These are phyloP conservation scores for Boletus rubroflammeus DNA, from an alignment of 768 basidiomycete genomes.

Conservation along the genomic window DNA sequence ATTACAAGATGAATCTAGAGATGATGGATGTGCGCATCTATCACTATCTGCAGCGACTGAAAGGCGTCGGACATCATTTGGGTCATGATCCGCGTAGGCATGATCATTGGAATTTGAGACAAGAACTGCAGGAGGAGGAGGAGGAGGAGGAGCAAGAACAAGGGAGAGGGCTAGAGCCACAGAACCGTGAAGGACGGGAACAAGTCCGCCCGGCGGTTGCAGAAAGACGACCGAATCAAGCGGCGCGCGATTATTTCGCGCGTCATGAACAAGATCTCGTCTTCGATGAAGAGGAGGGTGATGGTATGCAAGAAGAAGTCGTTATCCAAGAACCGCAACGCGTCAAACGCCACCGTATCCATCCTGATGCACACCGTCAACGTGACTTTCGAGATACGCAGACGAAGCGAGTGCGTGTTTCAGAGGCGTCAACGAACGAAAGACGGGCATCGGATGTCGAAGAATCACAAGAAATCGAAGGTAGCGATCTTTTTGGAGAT, in stretches of 20 bases:
- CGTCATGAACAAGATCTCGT: slow-evolving; percentile 1
- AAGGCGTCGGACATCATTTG: slow-evolving; percentile 13
- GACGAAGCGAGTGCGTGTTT: slow-evolving; percentile 16
- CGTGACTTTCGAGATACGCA: background rate
- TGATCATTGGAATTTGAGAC: background rate
- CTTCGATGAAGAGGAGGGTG: slow-evolving; percentile 3
- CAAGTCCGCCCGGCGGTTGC: background rate
- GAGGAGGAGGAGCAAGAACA: slow-evolving; percentile 10
- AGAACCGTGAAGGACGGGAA: background rate
- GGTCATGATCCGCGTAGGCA: slow-evolving; percentile 27
- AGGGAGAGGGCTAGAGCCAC: background rate
- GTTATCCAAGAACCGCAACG: background rate
- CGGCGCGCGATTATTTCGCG: background rate
- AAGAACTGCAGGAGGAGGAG: slow-evolving; percentile 2
- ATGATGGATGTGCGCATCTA: slow-evolving; percentile 43
- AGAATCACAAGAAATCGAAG: slow-evolving; percentile 12
- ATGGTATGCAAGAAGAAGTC: background rate
- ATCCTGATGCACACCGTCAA: slow-evolving; percentile 4
- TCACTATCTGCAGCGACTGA: slow-evolving; percentile 21
- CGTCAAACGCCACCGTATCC: slow-evolving; percentile 15
- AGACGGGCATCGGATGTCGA: background rate
- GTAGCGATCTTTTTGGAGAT: slow-evolving; percentile 24
- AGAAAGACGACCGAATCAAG: background rate
- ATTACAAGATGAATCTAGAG: slow-evolving; percentile 45
- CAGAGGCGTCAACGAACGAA: background rate